phyloP scores from a whole-genome alignment of 768 basidiomycete genomes.

The Imleria badia region DNA sequence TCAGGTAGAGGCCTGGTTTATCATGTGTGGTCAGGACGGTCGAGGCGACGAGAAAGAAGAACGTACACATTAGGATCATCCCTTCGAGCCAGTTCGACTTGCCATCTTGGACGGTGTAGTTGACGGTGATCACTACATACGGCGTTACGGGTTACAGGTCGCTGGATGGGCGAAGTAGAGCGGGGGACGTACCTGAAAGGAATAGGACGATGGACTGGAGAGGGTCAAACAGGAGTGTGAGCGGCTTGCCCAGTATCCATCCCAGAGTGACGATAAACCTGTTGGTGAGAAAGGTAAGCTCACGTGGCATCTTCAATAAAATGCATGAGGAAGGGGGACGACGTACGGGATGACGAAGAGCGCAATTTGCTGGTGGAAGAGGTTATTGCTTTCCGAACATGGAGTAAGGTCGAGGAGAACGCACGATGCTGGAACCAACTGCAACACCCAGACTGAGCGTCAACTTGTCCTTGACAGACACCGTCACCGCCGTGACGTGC shows the following conservation, averaged over 20 bases:
- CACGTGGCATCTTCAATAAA: too few relatives aligned
- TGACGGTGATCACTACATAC: slow-evolving; percentile 85
- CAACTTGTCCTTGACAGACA: slow-evolving; percentile 87
- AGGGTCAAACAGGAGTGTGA: too few relatives aligned
- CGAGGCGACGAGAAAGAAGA: slow-evolving; percentile 6
- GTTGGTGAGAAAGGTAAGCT: slow-evolving; percentile 13
- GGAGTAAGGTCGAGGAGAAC: too few relatives aligned
- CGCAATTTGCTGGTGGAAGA: slow-evolving; percentile 82
- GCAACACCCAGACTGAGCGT: slow-evolving; percentile 87
- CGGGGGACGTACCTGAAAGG: too few relatives aligned
- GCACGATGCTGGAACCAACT: slow-evolving; percentile 84
- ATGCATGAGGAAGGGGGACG: too few relatives aligned
- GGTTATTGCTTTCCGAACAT: too few relatives aligned
- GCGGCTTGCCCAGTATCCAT: too few relatives aligned
- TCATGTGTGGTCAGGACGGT: slow-evolving; percentile 1
- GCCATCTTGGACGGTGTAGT: slow-evolving; percentile 82
- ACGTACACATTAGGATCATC: slow-evolving; percentile 74
- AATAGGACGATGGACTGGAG: too few relatives aligned
- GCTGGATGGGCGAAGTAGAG: too few relatives aligned
- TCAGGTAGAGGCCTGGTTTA: slow-evolving; percentile 48
- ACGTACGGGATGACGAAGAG: slow-evolving; percentile 65
- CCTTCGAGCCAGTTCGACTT: slow-evolving; percentile 93
- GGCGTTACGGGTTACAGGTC: too few relatives aligned
- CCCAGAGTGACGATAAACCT: slow-evolving; percentile 76
- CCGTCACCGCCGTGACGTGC: slow-evolving; percentile 88